These are phyloP conservation scores for Selaginella tamariscina DNA, from an alignment of 75 land plant species.

Conservation along the genomic window DNA sequence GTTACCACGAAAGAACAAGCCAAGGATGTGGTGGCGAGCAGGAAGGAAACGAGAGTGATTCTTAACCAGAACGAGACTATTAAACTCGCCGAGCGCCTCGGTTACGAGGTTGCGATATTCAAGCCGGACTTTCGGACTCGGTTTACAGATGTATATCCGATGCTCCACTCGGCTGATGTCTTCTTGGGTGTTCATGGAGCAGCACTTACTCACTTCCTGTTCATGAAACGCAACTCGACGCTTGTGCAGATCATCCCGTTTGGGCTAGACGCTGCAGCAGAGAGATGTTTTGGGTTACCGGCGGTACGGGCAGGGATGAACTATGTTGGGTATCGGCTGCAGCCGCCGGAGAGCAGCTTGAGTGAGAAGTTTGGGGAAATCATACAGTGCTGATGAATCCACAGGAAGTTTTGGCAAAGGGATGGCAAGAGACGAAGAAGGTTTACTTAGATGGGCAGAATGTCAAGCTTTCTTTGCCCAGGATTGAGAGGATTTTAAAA, in stretches of 20 bases:
- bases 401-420: not conserved
- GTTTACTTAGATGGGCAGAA: slow-evolving; percentile 3
- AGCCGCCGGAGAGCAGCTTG: not conserved
- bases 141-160: not conserved
- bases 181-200: slow-evolving; percentile 9
- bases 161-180: not conserved
- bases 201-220: slow-evolving; percentile 3
- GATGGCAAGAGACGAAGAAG: not conserved
- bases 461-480: slow-evolving; percentile 3
- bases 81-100: not conserved
- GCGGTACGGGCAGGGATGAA: not conserved
- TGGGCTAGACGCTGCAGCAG: not conserved
- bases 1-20: not conserved
- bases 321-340: not conserved
- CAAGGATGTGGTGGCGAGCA: not conserved
- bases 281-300: not conserved
- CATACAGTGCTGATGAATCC: slow-evolving; percentile 1
- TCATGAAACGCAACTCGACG: slow-evolving; percentile 3
- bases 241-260: slow-evolving; percentile 2
- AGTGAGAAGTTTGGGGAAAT: slow-evolving; percentile 3
- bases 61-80: not conserved
- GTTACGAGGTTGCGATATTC: not conserved
- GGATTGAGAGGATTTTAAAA: not conserved
- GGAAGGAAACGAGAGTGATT: not conserved
- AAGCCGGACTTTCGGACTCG: not conserved